Evolutionary conservation across 345 rosid genomes (phyloP), one percentile per base, ranked within the genome.

Genomic region (Conringia planisiliqua): DNA sequence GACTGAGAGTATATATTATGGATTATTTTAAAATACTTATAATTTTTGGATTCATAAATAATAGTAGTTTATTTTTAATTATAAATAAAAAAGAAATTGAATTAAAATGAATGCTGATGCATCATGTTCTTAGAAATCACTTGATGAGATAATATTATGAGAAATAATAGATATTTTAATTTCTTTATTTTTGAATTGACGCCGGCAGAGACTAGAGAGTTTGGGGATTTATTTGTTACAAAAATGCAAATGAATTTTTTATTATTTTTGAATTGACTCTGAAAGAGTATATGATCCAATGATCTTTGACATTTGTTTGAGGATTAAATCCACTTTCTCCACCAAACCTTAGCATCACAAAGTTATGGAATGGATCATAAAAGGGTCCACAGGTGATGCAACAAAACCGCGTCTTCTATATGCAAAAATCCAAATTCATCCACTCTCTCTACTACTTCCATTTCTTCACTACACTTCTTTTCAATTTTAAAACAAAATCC

Each of bases 381-480:
- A 17, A 52, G 75, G 58, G 30, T 52, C 73, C 75, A 63, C 50
- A 44, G 10, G 1, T 77, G 80, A 77, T 77, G 71, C 66, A 77
- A 64, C n/a, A 64, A 77, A 77, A 77, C 80, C 76, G 80, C 67
- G 80, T 77, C 61, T 76, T 22, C 52, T 55, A 33, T 62, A 32
- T n/a, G 43, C 74, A 51, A 68, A 22, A 33, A 16, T 66, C 79
- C 62, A 76, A 48, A 51, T 22, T 50, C 56, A 69, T 52, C 70
- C 70, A 69, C 69, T 74, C 35, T 60, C 40, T 72, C 40, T 72
- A 11, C 66, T 8, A 20, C 56, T 14, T 35, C 66, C 54, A 22
- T 68, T 17, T 30, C 47, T 68, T 75, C 66, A 74, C 60, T 74
- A 33, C 66, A 65, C 58, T 51, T 47, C 42, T 57, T 73, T 58